phyloP scores from a whole-genome alignment of 306 rosid species.

The Hippophae rhamnoides region DNA sequence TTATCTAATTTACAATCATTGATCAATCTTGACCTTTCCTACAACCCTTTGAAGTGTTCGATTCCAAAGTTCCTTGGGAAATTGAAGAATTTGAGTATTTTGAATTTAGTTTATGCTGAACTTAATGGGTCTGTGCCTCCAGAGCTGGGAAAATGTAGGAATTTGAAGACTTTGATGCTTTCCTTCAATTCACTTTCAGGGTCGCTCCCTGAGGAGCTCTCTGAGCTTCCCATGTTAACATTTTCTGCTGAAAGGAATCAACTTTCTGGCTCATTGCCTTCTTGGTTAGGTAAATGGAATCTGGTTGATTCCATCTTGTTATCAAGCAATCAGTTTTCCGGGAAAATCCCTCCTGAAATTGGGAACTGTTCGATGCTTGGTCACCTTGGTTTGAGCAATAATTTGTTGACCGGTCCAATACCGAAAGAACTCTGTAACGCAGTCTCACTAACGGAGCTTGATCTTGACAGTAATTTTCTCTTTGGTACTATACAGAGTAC shows the following conservation, averaged over 20 bases:
- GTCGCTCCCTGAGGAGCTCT: constrained; percentile 73
- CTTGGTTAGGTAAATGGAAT: constrained; percentile 81
- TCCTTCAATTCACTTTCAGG: constrained; percentile 80
- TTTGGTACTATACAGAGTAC: constrained; percentile 51
- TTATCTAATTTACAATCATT: constrained; percentile 47
- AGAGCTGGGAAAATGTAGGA: constrained; percentile 68
- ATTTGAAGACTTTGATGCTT: constrained; percentile 53
- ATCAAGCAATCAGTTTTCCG: constrained; percentile 54
- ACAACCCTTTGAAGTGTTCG: constrained; percentile 75
- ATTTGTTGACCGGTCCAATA: constrained; percentile 54
- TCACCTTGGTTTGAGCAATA: constrained; percentile 65
- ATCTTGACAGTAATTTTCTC: constrained; percentile 57
- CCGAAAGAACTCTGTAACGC: constrained; percentile 79
- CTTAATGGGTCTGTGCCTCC: constrained; percentile 75
- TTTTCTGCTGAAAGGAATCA: constrained; percentile 80
- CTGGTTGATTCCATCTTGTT: constrained; percentile 46
- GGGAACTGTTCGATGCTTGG: constrained; percentile 68
- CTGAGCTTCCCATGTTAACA: constrained; percentile 52
- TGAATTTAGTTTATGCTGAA: constrained; percentile 52
- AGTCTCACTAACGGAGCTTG: constrained; percentile 55
- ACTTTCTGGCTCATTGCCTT: constrained; percentile 70
- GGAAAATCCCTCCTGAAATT: constrained; percentile 70
- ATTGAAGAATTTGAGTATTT: constrained; percentile 45
- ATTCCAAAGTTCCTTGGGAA: constrained; percentile 71
- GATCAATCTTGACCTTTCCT: constrained; percentile 67